Conservation (phyloP, 2,329 filamentous ascomycete genomes). For the Fusarium anguioides region DNA sequence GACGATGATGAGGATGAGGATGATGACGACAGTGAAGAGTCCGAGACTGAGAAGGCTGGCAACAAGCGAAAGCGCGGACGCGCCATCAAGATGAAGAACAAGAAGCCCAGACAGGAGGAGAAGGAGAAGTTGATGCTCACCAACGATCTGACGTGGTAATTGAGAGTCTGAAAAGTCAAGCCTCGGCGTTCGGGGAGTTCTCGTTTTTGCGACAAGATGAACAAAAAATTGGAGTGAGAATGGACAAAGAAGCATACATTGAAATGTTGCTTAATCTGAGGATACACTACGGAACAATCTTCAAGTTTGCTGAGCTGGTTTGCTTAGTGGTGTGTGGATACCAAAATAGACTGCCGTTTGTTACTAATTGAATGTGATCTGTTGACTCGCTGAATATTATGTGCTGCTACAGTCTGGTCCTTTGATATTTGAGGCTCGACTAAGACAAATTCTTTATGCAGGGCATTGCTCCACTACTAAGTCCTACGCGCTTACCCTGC, state of each 20-base stretch:
- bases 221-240: constrained; percentile 3
- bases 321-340: constrained; percentile 18
- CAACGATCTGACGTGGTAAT: constrained; percentile 57
- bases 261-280: background rate
- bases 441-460: constrained; percentile 5
- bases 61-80: constrained; percentile 66
- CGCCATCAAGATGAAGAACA: constrained; percentile 59
- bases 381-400: background rate
- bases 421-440: background rate
- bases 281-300: constrained; percentile 3
- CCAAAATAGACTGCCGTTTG: constrained; percentile 33
- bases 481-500: constrained; percentile 26
- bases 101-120: constrained; percentile 67
- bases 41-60: constrained; percentile 65
- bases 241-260: background rate
- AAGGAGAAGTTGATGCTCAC: constrained; percentile 64
- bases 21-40: constrained; percentile 68
- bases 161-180: constrained; percentile 12
- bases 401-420: background rate
- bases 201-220: constrained; percentile 8
- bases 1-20: constrained; percentile 70
- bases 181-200: constrained; percentile 44
- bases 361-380: background rate
- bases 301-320: background rate
- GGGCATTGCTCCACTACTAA: background rate